A percentile compares a stretch with the other conserved stretches of the same genome.
phyloP scores from a whole-genome alignment of 495 filamentous ascomycete species.

The Cryomyces antarcticus region DNA sequence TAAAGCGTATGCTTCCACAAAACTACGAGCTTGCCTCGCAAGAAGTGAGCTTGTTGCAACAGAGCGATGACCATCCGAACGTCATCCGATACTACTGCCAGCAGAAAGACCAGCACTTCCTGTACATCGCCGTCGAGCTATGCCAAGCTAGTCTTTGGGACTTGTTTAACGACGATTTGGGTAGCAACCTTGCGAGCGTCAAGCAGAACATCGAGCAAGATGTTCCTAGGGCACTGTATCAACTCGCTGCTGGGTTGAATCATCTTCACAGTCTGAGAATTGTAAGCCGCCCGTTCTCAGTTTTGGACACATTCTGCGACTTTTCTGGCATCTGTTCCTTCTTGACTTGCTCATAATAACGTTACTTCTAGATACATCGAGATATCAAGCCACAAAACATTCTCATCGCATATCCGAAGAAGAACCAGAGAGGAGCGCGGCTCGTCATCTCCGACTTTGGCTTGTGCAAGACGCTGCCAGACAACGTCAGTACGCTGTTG shows the following conservation, averaged over 20 bases:
- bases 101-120: constrained; percentile 69
- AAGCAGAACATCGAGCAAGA: constrained; percentile 32
- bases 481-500: constrained; percentile 82
- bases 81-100: constrained; percentile 93
- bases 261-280: constrained; percentile 85
- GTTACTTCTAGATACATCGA: constrained; percentile 43
- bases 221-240: constrained; percentile 47
- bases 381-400: constrained; percentile 98
- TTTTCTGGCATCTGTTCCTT: no score
- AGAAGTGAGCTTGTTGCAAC: constrained; percentile 71
- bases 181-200: neutral
- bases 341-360: no score
- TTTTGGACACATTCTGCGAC: no score
- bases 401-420: constrained; percentile 42
- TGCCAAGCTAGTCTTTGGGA: constrained; percentile 87
- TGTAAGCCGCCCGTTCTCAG: neutral
- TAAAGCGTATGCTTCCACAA: constrained; percentile 88
- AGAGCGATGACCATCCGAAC: constrained; percentile 89
- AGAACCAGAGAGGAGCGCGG: constrained; percentile 29
- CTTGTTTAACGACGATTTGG: constrained; percentile 35
- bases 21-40: constrained; percentile 92
- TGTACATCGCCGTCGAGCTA: constrained; percentile 93
- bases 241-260: constrained; percentile 68
- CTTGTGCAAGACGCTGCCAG: constrained; percentile 93
- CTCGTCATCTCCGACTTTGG: constrained; percentile 94